Evolutionary conservation across 331 rosid genomes (phyloP).

Genomic region (Quercus lobata): DNA sequence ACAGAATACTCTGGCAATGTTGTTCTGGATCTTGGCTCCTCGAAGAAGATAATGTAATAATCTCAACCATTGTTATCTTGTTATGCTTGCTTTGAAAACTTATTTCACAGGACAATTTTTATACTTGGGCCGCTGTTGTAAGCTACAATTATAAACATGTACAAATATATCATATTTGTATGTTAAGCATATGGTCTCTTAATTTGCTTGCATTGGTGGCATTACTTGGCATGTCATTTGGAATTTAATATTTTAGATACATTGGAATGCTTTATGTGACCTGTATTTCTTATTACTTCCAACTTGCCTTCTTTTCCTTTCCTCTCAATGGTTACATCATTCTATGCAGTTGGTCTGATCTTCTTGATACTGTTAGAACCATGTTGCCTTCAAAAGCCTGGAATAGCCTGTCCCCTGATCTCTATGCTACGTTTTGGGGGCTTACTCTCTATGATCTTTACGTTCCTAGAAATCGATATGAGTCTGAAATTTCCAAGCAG

Average conservation of each 20-base stretch:
- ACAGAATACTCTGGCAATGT: slow-evolving; percentile 40
- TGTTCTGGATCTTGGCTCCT: slow-evolving; percentile 73
- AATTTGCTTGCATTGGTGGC: neutral
- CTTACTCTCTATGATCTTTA: slow-evolving; percentile 94
- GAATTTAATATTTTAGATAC: neutral
- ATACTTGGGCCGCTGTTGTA: neutral
- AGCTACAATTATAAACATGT: neutral
- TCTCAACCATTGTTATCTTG: neutral
- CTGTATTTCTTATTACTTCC: neutral
- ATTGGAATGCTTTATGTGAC: neutral
- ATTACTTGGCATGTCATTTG: neutral
- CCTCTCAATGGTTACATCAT: neutral
- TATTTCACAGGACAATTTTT: neutral
- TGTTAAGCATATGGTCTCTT: neutral
- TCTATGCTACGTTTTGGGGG: slow-evolving; percentile 97
- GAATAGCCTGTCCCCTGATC: slow-evolving; percentile 99
- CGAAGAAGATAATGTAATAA: slow-evolving; percentile 48
- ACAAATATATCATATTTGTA: neutral
- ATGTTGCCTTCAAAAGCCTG: slow-evolving; percentile 97
- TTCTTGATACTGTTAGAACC: slow-evolving; percentile 72
- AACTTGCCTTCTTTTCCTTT: slow-evolving; percentile 13
- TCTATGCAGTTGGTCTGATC: slow-evolving; percentile 78
- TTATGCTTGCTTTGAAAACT: neutral
- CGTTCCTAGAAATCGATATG: slow-evolving; percentile 88
- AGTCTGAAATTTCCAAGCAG: slow-evolving; percentile 84